phyloP scores from a whole-genome alignment of 495 filamentous ascomycete genomes.

The Neurospora discreta region DNA sequence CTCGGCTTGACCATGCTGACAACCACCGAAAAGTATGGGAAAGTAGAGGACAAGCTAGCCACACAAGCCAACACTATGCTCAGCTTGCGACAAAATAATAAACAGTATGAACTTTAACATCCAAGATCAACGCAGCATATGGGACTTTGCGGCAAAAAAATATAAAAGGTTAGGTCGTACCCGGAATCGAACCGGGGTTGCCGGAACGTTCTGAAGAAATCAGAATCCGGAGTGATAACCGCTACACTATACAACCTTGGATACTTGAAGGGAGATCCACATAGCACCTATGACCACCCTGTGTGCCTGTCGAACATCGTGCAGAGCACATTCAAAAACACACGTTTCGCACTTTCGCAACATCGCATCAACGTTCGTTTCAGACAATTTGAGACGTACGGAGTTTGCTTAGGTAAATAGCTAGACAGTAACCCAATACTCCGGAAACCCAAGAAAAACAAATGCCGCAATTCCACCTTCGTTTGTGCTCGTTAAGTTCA shows the following conservation, averaged over 20 bases:
- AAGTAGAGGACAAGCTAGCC: neutral
- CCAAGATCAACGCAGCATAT: neutral
- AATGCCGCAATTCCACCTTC: neutral
- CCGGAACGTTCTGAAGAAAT: conserved; percentile 9
- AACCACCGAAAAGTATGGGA: neutral
- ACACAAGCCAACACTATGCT: neutral
- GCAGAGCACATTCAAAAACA: neutral
- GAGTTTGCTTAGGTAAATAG: neutral
- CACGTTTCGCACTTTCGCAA: neutral
- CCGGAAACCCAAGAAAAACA: neutral
- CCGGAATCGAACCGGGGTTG: conserved; percentile 25
- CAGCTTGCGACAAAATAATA: neutral
- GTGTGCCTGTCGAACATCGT: neutral
- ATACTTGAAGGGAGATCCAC: neutral
- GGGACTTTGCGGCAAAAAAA: neutral
- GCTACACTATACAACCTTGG: neutral
- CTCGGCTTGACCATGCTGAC: neutral
- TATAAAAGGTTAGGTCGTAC: conserved; percentile 14
- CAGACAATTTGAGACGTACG: neutral
- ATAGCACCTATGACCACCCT: neutral
- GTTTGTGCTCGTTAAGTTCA: neutral
- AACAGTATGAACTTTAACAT: neutral
- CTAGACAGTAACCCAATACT: neutral
- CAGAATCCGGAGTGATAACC: neutral
- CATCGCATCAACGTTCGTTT: neutral